Base-by-base conservation (phyloP, 306 rosid genomes). In the Hylodesmum podocarpum region DNA sequence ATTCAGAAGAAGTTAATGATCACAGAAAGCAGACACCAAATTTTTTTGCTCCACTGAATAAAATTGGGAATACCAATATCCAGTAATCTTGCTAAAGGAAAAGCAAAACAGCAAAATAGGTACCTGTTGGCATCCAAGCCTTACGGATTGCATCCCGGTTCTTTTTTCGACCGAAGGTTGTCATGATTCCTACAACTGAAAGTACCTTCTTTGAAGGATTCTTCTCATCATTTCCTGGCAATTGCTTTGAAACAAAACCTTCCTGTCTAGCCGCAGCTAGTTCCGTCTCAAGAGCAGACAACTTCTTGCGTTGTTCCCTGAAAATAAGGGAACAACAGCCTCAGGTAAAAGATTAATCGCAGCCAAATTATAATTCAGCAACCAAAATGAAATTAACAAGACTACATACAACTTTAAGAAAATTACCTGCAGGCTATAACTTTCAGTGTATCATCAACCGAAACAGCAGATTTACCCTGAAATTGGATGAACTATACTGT, bases 71-170 rank as follows among this genome's bases (percentile, higher is more conserved):
- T 22, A 10, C 46, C 43, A 72, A 39, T 16, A 62, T n/a, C 34
- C 46, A 79, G 63, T 33, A 13, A 11, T 64, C 51, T 19, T 18
- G 25, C 28, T 14, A 36, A 69, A 61, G 63, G 65, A 64, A 78
- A 78, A 18, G 14, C 51, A 73, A 78, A 40, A 50, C 70, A 70
- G 64, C 43, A 55, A 37, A 78, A 72, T 70, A 15, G 29, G 40
- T 75, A 90, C 96, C 96, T 37, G 86, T 80, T 40, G 90, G 93
- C 93, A 88, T 83, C 96, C 96, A 90, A 19, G 91, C 91, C 87
- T 83, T 88, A 18, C 96, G 90, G 62, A 90, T 87, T 47, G 96
- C 91, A 64, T 88, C 90, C 75, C 96, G 86, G 81, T 88, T 88
- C 72, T 80, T 90, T 80, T 70, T 82, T 71, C 86, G 81, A 11